Base-by-base conservation (phyloP, 2,329 filamentous ascomycete species). In the Stemphylium vesicarium region DNA sequence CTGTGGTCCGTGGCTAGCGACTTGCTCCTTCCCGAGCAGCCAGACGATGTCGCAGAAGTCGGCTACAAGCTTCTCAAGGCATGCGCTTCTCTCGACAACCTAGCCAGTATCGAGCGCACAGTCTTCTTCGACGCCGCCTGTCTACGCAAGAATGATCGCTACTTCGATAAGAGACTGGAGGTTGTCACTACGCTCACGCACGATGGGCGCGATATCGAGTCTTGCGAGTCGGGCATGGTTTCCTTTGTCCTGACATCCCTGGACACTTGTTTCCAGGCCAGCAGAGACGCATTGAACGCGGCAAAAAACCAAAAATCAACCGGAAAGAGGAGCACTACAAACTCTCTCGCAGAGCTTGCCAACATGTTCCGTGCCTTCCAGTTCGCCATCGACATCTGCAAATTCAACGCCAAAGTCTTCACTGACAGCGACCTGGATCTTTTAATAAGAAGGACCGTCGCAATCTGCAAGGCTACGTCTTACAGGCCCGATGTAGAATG, bases 361-460 rank as follows among this genome's bases (percentile, higher is more conserved):
- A 70, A 70, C 35, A 53, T 92, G 48, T 77, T 82, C 2, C 82
- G 84, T 42, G 75, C 92, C 2, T 91, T 92, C 66, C 75, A 79
- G 11, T 89, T 87, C 61, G 80, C 89, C 49, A 82, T 83, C 53
- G 85, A 90, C 58, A 81, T 91, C 49, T 85, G 90, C 77, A 91
- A 90, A 69, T 92, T 90, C 79, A 91, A 88, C 70, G 89, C 87
- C 71, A 88, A 87, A 62, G 82, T 86, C 29, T 85, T 88, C 20
- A 82, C 83, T 59, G 87, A 90, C 59, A 75, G 81, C 29, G 84
- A 88, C 40, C 80, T 89, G 16, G 81, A 81, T 46, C 78, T 79
- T 3, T 75, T 92, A 48, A 84, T 93, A 52, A 81, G 85, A 52
- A 81, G 81, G 11, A 76, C 90, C 8, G 79, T 91, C 40, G 75